Evolutionary conservation across 2,329 filamentous ascomycete species (phyloP).

Genomic region (Thielaviopsis ethacetica): DNA sequence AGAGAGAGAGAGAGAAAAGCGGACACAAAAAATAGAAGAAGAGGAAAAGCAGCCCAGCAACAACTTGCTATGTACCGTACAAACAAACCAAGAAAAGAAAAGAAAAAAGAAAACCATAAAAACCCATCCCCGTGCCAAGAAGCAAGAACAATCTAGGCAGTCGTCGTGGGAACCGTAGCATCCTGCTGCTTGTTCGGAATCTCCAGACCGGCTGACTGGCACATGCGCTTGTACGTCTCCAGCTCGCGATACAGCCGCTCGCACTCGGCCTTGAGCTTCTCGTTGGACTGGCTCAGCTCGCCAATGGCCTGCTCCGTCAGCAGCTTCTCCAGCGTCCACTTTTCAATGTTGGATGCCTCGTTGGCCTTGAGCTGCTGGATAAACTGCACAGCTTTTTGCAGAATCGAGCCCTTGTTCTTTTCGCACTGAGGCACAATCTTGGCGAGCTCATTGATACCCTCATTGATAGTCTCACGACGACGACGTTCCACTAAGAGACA

Average conservation of each 20-base stretch:
- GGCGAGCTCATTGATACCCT: constrained; percentile 93
- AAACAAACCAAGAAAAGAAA: neutral
- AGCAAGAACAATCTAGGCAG: neutral
- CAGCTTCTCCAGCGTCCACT: constrained; percentile 84
- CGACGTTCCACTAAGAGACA: constrained; percentile 65
- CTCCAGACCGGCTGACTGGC: constrained; percentile 41
- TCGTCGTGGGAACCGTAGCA: neutral
- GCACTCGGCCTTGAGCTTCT: constrained; percentile 69
- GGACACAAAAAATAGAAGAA: neutral
- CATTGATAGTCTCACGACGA: constrained; percentile 93
- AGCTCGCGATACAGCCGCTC: constrained; percentile 63
- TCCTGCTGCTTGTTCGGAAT: constrained; percentile 11
- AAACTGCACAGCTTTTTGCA: constrained; percentile 85
- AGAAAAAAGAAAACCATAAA: neutral
- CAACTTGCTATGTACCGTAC: neutral
- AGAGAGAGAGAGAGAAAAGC: neutral
- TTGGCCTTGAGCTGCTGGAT: constrained; percentile 92
- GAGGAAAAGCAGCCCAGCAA: neutral
- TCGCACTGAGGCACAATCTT: constrained; percentile 97
- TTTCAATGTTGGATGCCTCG: constrained; percentile 83
- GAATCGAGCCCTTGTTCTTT: constrained; percentile 96
- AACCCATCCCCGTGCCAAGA: neutral
- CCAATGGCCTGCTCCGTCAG: constrained; percentile 77
- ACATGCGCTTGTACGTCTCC: constrained; percentile 61
- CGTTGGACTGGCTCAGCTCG: constrained; percentile 73